These are phyloP conservation scores for Reticulascus tulasneorum DNA, from an alignment of 2,329 filamentous ascomycete genomes.

Conservation along the genomic window DNA sequence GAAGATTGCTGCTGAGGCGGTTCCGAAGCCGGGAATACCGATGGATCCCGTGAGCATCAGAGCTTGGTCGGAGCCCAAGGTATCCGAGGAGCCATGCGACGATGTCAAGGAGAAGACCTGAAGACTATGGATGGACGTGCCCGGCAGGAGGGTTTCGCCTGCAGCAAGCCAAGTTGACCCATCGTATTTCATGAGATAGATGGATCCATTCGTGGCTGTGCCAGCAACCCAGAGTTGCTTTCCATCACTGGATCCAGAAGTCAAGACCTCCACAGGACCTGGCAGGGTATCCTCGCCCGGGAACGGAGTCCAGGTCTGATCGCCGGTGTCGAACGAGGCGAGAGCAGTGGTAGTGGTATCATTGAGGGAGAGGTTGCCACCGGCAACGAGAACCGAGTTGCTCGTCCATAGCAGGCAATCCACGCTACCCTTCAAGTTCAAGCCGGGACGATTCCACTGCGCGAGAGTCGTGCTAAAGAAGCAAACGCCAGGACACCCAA, in stretches of 20 bases:
- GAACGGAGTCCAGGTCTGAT: slow-evolving; percentile 62
- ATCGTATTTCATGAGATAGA: slow-evolving; percentile 81
- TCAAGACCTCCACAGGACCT: slow-evolving; percentile 74
- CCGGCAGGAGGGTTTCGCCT: slow-evolving; percentile 57
- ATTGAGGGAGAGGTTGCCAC: slow-evolving; percentile 69
- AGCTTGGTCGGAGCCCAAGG: slow-evolving; percentile 64
- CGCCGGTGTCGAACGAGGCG: slow-evolving; percentile 67
- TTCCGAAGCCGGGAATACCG: slow-evolving; percentile 69
- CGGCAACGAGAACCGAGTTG: slow-evolving; percentile 67
- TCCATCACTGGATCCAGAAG: slow-evolving; percentile 67
- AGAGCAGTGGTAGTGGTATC: slow-evolving; percentile 60
- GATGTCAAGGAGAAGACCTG: slow-evolving; percentile 73
- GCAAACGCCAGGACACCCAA: slow-evolving; percentile 81
- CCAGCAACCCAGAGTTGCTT: slow-evolving; percentile 82
- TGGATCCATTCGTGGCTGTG: slow-evolving; percentile 54
- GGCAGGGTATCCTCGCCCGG: slow-evolving; percentile 64
- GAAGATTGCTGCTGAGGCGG: slow-evolving; percentile 80
- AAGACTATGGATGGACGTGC: slow-evolving; percentile 70
- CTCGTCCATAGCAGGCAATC: slow-evolving; percentile 73
- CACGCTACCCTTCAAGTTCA: slow-evolving; percentile 66
- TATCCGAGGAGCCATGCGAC: slow-evolving; percentile 59
- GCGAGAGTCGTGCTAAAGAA: slow-evolving; percentile 65
- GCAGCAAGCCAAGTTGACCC: slow-evolving; percentile 66
- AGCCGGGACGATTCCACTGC: slow-evolving; percentile 79
- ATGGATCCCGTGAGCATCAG: slow-evolving; percentile 85